Percentiles rank a stretch among this genome's conserved stretches.
Conservation (phyloP, 169 alveolate species). For the Fabrea salina region DNA sequence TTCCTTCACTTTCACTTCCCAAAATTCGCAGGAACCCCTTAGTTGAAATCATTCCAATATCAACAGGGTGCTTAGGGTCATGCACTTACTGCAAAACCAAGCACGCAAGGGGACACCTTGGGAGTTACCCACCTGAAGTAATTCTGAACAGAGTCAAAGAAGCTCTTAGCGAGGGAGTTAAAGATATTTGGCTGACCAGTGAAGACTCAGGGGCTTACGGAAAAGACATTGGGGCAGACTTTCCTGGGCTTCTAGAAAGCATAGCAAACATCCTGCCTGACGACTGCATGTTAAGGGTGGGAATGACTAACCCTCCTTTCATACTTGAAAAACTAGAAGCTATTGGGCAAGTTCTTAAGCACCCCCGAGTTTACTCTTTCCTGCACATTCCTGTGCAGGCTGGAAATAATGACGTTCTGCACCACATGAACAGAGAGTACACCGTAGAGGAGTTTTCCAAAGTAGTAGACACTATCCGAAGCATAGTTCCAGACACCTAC, state of each 20-base stretch:
- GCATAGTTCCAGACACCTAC: constrained; percentile 87
- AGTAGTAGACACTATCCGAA: constrained; percentile 86
- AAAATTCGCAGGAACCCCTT: constrained; percentile 94
- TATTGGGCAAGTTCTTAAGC: constrained; percentile 89
- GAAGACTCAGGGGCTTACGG: constrained; percentile 99
- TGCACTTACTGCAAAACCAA: constrained; percentile 99
- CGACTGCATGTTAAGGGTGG: constrained; percentile 90
- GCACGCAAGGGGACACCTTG: constrained; percentile 97
- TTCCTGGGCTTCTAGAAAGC: constrained; percentile 86
- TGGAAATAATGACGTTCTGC: constrained; percentile 92
- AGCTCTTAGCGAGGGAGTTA: constrained; percentile 90
- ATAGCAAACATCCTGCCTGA: constrained; percentile 75
- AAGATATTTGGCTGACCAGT: constrained; percentile 97
- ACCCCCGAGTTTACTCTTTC: constrained; percentile 94
- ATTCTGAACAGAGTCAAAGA: constrained; percentile 86
- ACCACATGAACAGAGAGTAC: constrained; percentile 96
- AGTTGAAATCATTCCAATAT: constrained; percentile 93
- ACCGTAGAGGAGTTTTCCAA: constrained; percentile 91
- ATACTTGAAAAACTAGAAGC: constrained; percentile 93
- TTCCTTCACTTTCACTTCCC: constrained; percentile 95
- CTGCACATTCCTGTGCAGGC: constrained; percentile 98
- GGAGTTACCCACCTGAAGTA: constrained; percentile 89
- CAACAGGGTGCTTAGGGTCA: constrained; percentile 98
- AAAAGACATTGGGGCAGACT: constrained; percentile 94
- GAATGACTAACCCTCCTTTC: constrained; percentile 99